Percentiles rank a stretch among this genome's conserved stretches.
Conservation (phyloP, 108 stramenopile genomes). For the Nitzschia sp. region DNA sequence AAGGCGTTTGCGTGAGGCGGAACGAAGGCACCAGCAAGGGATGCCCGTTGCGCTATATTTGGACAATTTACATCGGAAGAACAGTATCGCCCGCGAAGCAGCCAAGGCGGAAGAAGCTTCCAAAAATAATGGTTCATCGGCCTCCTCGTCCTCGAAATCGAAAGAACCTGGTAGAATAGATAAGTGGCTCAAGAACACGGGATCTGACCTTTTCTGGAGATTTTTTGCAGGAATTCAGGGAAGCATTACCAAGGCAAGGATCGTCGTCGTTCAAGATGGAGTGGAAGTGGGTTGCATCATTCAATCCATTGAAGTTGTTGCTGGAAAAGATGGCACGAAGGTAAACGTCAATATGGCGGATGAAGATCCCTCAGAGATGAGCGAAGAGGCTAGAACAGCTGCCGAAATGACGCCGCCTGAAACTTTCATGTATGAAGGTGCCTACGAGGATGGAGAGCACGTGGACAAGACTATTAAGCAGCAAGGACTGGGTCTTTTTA, state of each 20-base stretch:
- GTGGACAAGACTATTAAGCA: conserved; percentile 42
- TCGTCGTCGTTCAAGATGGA: conserved; percentile 50
- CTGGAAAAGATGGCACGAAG: conserved; percentile 32
- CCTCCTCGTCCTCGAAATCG: neutral
- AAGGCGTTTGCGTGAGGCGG: conserved; percentile 42
- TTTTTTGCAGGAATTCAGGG: conserved; percentile 49
- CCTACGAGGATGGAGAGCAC: conserved; percentile 43
- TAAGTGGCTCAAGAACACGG: conserved; percentile 28
- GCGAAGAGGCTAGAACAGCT: conserved; percentile 6
- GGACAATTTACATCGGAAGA: conserved; percentile 20
- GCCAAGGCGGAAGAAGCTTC: conserved; percentile 18
- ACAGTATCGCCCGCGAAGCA: conserved; percentile 25
- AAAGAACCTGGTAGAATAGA: conserved; percentile 26
- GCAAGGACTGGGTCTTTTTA: conserved; percentile 38
- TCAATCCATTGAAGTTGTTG: conserved; percentile 37
- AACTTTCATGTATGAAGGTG: conserved; percentile 15
- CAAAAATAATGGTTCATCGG: neutral
- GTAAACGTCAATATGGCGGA: conserved; percentile 14
- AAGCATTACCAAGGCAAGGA: conserved; percentile 36
- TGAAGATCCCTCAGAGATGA: conserved; percentile 1
- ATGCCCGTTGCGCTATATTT: conserved; percentile 37
- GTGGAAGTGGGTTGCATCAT: conserved; percentile 52
- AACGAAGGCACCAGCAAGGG: conserved; percentile 41
- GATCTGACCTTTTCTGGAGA: conserved; percentile 52
- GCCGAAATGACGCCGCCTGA: conserved; percentile 14